Base-by-base conservation (phyloP, 441 rosid genomes). In the Manihot esculenta region DNA sequence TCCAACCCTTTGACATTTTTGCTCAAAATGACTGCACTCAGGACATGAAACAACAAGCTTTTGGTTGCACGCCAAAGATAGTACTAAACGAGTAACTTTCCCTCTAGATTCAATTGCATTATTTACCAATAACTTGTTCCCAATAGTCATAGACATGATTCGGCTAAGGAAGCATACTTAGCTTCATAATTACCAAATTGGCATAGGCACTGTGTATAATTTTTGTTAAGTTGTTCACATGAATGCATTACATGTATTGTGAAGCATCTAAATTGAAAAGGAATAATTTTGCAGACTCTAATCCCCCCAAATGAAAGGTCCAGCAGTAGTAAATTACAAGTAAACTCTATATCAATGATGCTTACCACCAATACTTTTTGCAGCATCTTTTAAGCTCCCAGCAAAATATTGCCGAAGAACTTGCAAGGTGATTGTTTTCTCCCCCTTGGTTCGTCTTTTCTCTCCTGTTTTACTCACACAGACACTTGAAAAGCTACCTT, bases 341-440 rank as follows among this genome's bases (percentile, higher is more conserved):
- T 20, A 35, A 63, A 69, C 8, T 66, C 53, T 33, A 55, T 27
- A 35, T 7, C 8, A 71, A 44, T 38, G 66, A 64, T 35, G 69
- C 94, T 83, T 86, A 94, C 97, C 95, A 55, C 97, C 97, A 12
- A 92, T 84, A 66, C 79, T 85, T 80, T 85, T 94, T 18, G 97
- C 96, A 69, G 97, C 98, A 81, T 92, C 97, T 81, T 92, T 94
- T 47, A 92, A 87, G 72, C 94, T 92, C 57, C 97, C 97, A 3
- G 99, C 75, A 60, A 94, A 92, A 73, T 92, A 84, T 62, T 86
- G 88, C 59, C 75, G 85, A 42, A 89, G 90, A 77, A 90, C 93
- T 74, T 89, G 84, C 82, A 89, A 79, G 53, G 88, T 86, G 72
- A 94, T 88, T 18, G 75, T 76, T 79, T 88, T 92, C 70, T 94